Conservation (phyloP, 192 early-diverging fungal genomes). For the Backusella mclennaniae region DNA sequence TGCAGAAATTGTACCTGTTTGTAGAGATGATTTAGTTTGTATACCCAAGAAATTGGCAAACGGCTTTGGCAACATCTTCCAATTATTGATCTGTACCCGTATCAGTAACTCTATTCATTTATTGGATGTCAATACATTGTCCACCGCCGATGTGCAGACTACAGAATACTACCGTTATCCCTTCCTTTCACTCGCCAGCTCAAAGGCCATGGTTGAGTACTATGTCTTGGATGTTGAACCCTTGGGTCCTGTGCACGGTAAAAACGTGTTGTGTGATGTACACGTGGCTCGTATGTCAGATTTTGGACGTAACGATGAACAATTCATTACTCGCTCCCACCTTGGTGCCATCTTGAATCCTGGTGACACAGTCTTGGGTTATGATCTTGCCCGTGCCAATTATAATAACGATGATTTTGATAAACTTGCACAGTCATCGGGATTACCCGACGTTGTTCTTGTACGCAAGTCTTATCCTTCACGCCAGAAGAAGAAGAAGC, state of each 20-base stretch:
- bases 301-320: constrained; percentile 82
- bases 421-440: constrained; percentile 39
- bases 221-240: constrained; percentile 94
- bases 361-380: constrained; percentile 92
- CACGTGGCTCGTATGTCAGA: constrained; percentile 79
- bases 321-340: constrained; percentile 87
- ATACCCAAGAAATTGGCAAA: constrained; percentile 86
- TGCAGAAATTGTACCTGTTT: constrained; percentile 93
- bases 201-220: constrained; percentile 86
- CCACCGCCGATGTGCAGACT: constrained; percentile 70
- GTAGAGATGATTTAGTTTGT: constrained; percentile 93
- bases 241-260: constrained; percentile 71
- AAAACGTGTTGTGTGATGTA: constrained; percentile 83
- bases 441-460: constrained; percentile 85
- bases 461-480: constrained; percentile 92
- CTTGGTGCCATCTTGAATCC: constrained; percentile 87
- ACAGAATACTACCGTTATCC: constrained; percentile 83
- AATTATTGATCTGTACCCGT: constrained; percentile 79
- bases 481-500: constrained; percentile 82
- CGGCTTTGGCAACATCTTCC: constrained; percentile 78
- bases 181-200: constrained; percentile 71
- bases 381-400: constrained; percentile 84
- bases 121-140: constrained; percentile 86
- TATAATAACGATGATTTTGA: constrained; percentile 91
- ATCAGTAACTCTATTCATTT: constrained; percentile 85